Conservation (phyloP, 352 stramenopile genomes). For the Phytophthora niederhauseri region DNA sequence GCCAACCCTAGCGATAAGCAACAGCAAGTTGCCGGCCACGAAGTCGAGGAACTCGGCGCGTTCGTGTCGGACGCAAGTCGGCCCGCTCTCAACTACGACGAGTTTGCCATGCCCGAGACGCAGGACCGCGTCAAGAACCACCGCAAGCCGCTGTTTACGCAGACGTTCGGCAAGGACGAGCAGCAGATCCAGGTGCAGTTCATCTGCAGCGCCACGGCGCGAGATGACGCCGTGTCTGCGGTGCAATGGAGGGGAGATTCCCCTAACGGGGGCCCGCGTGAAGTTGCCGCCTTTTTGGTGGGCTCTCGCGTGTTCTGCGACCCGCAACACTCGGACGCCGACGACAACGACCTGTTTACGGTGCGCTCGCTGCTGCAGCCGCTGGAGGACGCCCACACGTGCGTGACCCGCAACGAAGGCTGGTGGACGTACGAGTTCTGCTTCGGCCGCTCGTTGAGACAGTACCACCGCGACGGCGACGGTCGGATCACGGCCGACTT, state of each 20-base stretch:
- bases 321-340: conserved; percentile 49
- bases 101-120: conserved; percentile 54
- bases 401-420: conserved; percentile 80
- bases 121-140: conserved; percentile 47
- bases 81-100: conserved; percentile 40
- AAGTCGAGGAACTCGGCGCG: conserved; percentile 47
- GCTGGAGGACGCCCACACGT: conserved; percentile 52
- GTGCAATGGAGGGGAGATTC: conserved; percentile 42
- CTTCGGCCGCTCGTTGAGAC: conserved; percentile 67
- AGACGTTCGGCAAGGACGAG: conserved; percentile 44
- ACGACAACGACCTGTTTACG: conserved; percentile 53
- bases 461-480: conserved; percentile 79
- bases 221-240: conserved; percentile 54
- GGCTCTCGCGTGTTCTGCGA: conserved; percentile 74
- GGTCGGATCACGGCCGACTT: conserved; percentile 73
- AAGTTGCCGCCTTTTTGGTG: conserved; percentile 61
- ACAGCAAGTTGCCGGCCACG: conserved; percentile 14
- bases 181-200: conserved; percentile 67
- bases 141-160: conserved; percentile 67
- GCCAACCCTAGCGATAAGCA: conserved; percentile 4
- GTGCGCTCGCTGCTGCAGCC: conserved; percentile 63
- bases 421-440: conserved; percentile 90
- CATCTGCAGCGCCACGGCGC: conserved; percentile 54
- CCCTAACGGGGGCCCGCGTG: conserved; percentile 3
- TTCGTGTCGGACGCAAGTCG: conserved; percentile 46